Conservation (phyloP, 148 eudicot genomes). For the Mesembryanthemum crystallinum region DNA sequence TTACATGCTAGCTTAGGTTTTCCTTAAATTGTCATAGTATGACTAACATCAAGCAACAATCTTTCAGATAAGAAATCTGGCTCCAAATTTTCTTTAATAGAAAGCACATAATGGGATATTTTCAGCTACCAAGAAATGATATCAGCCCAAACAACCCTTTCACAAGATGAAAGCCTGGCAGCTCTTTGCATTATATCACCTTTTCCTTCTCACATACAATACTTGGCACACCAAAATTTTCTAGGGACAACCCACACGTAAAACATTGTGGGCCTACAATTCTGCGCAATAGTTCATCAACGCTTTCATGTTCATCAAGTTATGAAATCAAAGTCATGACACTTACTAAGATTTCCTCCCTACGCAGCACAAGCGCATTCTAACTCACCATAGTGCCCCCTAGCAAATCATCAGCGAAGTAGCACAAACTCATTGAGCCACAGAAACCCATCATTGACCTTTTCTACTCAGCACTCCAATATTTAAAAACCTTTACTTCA, state of each 20-base stretch:
- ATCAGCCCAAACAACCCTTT: slow-evolving; percentile 5
- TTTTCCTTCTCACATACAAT: neutral
- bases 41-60: neutral
- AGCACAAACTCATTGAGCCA: neutral
- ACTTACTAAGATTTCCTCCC: neutral
- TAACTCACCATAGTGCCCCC: neutral
- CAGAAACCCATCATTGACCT: neutral
- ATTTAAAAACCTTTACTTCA: neutral
- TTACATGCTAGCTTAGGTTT: neutral
- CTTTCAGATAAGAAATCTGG: neutral
- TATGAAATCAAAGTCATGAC: neutral
- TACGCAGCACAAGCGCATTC: neutral
- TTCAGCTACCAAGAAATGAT: neutral
- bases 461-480: neutral
- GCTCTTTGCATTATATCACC: neutral
- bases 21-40: neutral
- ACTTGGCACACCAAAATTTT: neutral
- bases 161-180: neutral
- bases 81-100: neutral
- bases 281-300: too few relatives aligned
- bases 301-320: neutral
- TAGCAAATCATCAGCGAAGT: neutral
- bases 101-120: neutral
- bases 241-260: neutral
- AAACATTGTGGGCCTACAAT: neutral